A percentile compares a stretch with the other conserved stretches of the same genome.
Evolutionary conservation across 2,329 filamentous ascomycete species (phyloP).

Genomic region (Aspergillus novoparasiticus): DNA sequence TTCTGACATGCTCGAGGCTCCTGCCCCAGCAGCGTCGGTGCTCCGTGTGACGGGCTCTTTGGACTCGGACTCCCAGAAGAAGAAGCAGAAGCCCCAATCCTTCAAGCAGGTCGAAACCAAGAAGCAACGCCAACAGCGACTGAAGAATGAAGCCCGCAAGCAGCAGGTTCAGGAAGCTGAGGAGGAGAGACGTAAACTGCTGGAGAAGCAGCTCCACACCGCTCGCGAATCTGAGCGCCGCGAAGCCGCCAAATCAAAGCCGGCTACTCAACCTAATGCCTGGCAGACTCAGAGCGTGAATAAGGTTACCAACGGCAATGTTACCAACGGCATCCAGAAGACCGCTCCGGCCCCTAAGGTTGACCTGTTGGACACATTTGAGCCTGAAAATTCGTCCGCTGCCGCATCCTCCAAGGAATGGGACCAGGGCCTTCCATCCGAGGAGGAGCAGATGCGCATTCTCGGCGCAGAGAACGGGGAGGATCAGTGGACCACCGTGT

Average conservation of each 20-base stretch:
- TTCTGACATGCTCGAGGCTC: conserved; percentile 87
- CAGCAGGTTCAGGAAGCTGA: conserved; percentile 74
- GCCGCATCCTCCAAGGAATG: conserved; percentile 38
- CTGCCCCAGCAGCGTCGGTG: conserved; percentile 68
- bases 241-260: conserved; percentile 57
- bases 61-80: conserved; percentile 49
- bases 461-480: conserved; percentile 50
- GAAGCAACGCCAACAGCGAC: conserved; percentile 91
- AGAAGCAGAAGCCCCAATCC: conserved; percentile 62
- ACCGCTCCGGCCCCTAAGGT: conserved; percentile 22
- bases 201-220: conserved; percentile 80
- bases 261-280: conserved; percentile 50
- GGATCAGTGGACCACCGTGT: conserved; percentile 63
- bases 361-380: conserved; percentile 48
- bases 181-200: conserved; percentile 70
- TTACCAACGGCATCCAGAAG: conserved; percentile 26
- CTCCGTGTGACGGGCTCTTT: conserved; percentile 74
- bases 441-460: conserved; percentile 63
- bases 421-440: conserved; percentile 55
- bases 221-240: conserved; percentile 85
- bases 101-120: conserved; percentile 77
- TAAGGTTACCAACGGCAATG: conserved; percentile 25
- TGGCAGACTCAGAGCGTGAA: conserved; percentile 52
- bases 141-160: conserved; percentile 83
- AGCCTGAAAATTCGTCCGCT: conserved; percentile 23